Percentiles rank a stretch among this genome's conserved stretches.
Evolutionary conservation across 768 basidiomycete species (phyloP).

Genomic region (Podaxis pistillaris): DNA sequence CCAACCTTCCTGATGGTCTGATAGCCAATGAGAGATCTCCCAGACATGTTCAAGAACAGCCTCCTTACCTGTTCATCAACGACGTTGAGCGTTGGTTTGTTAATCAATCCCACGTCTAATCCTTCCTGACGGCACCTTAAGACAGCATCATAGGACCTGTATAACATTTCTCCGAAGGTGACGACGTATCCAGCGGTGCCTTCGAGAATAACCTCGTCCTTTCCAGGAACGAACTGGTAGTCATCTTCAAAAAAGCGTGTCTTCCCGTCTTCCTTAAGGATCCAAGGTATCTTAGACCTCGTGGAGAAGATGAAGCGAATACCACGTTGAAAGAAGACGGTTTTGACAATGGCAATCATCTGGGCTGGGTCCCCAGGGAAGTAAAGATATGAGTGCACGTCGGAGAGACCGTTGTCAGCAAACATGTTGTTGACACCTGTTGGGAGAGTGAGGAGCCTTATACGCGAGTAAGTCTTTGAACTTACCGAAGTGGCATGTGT

Average conservation of each 20-base stretch:
- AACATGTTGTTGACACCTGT: conserved; percentile 85
- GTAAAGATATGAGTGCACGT: conserved; percentile 77
- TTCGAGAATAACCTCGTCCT: conserved; percentile 79
- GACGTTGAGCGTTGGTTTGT: conserved; percentile 81
- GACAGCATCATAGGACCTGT: conserved; percentile 82
- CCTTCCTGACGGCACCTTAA: conserved; percentile 69
- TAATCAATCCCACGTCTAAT: conserved; percentile 80
- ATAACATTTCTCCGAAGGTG: conserved; percentile 84
- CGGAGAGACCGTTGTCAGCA: conserved; percentile 83
- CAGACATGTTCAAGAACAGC: not conserved
- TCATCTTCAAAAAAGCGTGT: conserved; percentile 62
- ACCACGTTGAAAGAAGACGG: conserved; percentile 81
- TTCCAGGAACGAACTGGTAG: conserved; percentile 82
- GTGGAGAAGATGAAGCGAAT: conserved; percentile 88
- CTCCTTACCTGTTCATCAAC: conserved; percentile 71
- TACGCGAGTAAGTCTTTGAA: not conserved
- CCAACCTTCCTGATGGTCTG: conserved; percentile 72
- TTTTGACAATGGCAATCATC: conserved; percentile 74
- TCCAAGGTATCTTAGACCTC: conserved; percentile 85
- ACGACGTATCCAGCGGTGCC: conserved; percentile 83
- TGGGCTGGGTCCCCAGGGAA: conserved; percentile 86
- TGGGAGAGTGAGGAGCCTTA: conserved; percentile 31
- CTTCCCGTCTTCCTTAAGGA: conserved; percentile 73
- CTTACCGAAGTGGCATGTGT: conserved; percentile 45
- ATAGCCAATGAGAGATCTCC: not conserved